These are phyloP conservation scores for Litchi chinensis DNA, from an alignment of 345 rosid species.

Conservation along the genomic window DNA sequence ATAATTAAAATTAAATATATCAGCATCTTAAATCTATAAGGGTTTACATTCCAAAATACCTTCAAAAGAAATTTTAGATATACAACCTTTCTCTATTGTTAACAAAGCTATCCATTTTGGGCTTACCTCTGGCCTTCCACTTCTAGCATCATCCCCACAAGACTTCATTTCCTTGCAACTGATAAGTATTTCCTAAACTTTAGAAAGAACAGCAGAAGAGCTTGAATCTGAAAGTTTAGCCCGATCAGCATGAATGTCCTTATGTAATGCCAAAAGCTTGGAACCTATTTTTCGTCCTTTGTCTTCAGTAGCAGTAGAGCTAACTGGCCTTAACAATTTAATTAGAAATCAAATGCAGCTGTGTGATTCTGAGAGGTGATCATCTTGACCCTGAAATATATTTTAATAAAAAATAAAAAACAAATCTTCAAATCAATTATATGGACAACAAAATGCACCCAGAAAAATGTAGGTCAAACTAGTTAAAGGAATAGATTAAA, in stretches of 20 bases:
- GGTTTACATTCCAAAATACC: conserved; percentile 45
- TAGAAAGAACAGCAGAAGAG: conserved; percentile 56
- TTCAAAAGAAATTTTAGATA: conserved; percentile 82
- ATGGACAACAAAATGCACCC: not conserved
- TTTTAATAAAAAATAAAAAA: conserved; percentile 1
- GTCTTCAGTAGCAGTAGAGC: conserved; percentile 41
- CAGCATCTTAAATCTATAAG: conserved; percentile 1
- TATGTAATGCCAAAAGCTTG: conserved; percentile 67
- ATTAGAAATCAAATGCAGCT: conserved; percentile 63
- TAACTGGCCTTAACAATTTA: conserved; percentile 73
- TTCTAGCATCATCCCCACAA: conserved; percentile 37
- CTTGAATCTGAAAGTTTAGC: conserved; percentile 51
- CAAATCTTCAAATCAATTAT: conserved; percentile 16
- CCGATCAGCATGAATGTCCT: conserved; percentile 47
- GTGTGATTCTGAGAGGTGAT: conserved; percentile 71
- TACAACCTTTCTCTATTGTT: conserved; percentile 86
- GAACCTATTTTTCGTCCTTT: conserved; percentile 62
- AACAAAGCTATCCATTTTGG: conserved; percentile 85
- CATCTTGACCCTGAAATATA: conserved; percentile 73
- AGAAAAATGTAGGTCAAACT: not conserved
- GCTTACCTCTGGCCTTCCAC: conserved; percentile 58
- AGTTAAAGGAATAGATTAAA: not conserved
- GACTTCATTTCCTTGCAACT: conserved; percentile 70
- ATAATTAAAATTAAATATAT: not conserved
- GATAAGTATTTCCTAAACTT: conserved; percentile 71